Conservation (phyloP, 441 rosid species). For the Rhodomyrtus psidioides region DNA sequence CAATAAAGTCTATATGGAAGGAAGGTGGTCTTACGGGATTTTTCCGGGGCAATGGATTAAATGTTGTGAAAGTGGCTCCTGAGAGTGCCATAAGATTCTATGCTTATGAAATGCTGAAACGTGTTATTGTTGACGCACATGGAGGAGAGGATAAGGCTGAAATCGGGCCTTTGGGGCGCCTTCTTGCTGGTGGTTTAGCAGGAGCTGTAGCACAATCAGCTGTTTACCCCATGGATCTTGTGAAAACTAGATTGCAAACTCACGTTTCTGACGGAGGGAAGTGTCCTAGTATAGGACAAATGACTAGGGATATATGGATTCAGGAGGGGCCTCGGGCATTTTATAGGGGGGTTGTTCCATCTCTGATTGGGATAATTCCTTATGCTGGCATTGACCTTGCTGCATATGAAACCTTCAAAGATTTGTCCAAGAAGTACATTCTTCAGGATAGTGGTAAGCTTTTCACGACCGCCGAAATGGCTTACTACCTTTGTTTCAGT, state of each 20-base stretch:
- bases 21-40: constrained; percentile 73
- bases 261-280: constrained; percentile 57
- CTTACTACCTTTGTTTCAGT: neutral
- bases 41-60: constrained; percentile 91
- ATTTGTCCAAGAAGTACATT: constrained; percentile 70
- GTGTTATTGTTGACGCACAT: constrained; percentile 31
- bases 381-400: constrained; percentile 95
- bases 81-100: constrained; percentile 95
- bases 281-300: constrained; percentile 49
- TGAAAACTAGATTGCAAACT: constrained; percentile 91
- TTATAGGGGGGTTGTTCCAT: constrained; percentile 90
- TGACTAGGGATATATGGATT: constrained; percentile 75
- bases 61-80: constrained; percentile 95
- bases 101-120: constrained; percentile 74
- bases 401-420: constrained; percentile 84
- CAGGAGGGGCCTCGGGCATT: constrained; percentile 94
- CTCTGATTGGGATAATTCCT: constrained; percentile 91
- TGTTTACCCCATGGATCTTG: constrained; percentile 87
- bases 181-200: constrained; percentile 86
- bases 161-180: constrained; percentile 66
- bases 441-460: constrained; percentile 60
- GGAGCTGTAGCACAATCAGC: constrained; percentile 92
- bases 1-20: constrained; percentile 67
- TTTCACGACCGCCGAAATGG: neutral
- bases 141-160: constrained; percentile 43